Conservation (phyloP, 73 alveolate species). For the Paramecium biaurelia region DNA sequence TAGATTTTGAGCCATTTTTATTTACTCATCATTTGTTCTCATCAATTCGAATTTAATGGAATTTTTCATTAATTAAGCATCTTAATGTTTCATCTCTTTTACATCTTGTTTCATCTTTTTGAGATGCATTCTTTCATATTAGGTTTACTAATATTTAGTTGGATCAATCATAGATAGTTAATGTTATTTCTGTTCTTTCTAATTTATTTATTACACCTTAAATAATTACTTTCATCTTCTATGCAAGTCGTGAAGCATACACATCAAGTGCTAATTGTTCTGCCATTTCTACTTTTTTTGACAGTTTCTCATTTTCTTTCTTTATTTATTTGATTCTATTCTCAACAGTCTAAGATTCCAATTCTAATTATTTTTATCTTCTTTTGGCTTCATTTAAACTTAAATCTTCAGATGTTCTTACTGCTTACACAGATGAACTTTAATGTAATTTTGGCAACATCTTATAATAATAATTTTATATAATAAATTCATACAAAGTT, state of each 20-base stretch:
- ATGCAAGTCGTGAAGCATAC: not conserved
- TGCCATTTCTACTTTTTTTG: not conserved
- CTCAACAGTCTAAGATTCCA: not conserved
- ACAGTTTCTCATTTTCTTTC: conserved; percentile 39
- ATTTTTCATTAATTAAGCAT: not conserved
- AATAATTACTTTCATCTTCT: not conserved
- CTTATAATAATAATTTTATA: not conserved
- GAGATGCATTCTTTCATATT: not conserved
- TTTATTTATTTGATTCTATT: not conserved
- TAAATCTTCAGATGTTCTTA: not conserved
- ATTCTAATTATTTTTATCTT: not conserved
- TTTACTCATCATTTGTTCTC: not conserved
- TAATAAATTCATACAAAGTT: not conserved
- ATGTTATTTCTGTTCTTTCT: not conserved
- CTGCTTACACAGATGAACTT: not conserved
- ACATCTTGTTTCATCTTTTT: not conserved
- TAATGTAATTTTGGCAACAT: conserved; percentile 9
- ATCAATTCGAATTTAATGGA: not conserved
- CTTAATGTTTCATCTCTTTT: not conserved
- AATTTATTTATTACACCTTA: not conserved
- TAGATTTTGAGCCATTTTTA: not conserved
- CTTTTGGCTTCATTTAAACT: not conserved
- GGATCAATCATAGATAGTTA: not conserved
- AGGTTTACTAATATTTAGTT: not conserved
- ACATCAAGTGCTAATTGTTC: conserved; percentile 13